Conservation (phyloP, 192 early-diverging fungal genomes). For the Backusella sp. region DNA sequence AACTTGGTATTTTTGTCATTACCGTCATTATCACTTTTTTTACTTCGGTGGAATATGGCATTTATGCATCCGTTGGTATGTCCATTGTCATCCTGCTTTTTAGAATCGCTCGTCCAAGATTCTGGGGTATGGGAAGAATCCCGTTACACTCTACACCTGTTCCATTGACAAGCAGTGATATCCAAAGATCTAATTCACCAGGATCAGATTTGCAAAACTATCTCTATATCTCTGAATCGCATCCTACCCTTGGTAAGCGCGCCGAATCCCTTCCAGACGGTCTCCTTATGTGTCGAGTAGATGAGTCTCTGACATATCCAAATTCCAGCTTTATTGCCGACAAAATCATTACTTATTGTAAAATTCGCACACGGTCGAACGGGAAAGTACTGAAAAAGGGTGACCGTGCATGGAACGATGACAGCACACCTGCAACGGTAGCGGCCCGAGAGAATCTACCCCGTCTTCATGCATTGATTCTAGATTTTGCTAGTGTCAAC, state of each 20-base stretch:
- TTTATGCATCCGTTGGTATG: constrained; percentile 71
- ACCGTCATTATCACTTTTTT: constrained; percentile 62
- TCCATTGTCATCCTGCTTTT: constrained; percentile 72
- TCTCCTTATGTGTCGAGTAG: constrained; percentile 66
- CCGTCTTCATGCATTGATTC: constrained; percentile 67
- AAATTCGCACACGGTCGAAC: constrained; percentile 17
- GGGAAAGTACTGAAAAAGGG: constrained; percentile 13
- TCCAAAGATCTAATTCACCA: background rate
- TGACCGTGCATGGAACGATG: constrained; percentile 34
- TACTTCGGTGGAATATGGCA: constrained; percentile 60
- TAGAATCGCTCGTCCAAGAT: constrained; percentile 70
- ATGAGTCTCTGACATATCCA: constrained; percentile 71
- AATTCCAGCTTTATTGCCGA: constrained; percentile 61
- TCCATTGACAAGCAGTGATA: background rate
- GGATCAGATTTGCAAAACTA: background rate
- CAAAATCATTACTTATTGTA: constrained; percentile 44
- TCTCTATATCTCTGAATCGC: constrained; percentile 10
- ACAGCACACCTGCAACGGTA: constrained; percentile 27
- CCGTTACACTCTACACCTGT: background rate
- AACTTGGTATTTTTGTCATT: constrained; percentile 52
- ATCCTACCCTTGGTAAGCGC: constrained; percentile 18
- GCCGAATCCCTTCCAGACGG: constrained; percentile 46
- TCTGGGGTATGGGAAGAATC: constrained; percentile 44
- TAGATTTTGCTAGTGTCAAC: constrained; percentile 81
- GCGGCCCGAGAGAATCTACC: constrained; percentile 43